phyloP scores from a whole-genome alignment of 768 basidiomycete genomes.

The Lyophyllum decastes region DNA sequence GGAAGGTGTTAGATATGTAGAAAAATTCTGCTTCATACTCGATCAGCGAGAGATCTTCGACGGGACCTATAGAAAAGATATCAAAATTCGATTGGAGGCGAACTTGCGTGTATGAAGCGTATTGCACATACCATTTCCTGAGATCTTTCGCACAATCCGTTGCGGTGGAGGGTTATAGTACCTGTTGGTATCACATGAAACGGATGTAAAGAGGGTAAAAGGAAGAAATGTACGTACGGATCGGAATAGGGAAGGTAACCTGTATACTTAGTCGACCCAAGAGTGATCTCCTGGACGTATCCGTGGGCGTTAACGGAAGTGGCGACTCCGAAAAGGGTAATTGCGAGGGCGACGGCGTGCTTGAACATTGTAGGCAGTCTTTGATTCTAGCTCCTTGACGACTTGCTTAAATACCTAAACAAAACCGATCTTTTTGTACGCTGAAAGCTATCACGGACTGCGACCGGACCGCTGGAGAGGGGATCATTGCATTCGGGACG shows the following conservation, averaged over 20 bases:
- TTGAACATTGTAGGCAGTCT: background rate
- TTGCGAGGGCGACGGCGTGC: constrained; percentile 6
- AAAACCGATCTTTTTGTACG: background rate
- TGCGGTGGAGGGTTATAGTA: constrained; percentile 33
- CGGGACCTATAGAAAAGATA: constrained; percentile 23
- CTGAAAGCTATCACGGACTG: background rate
- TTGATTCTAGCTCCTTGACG: background rate
- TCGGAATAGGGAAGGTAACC: constrained; percentile 40
- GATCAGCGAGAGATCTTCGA: constrained; percentile 37
- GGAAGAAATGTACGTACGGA: constrained; percentile 21
- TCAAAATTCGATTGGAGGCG: background rate
- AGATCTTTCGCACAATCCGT: constrained; percentile 38
- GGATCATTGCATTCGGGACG: background rate
- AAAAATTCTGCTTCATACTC: constrained; percentile 23
- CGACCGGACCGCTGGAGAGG: background rate
- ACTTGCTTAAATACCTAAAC: background rate
- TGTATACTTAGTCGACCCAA: constrained; percentile 33
- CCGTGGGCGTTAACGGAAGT: constrained; percentile 30
- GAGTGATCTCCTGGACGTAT: constrained; percentile 37
- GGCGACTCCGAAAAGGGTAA: constrained; percentile 14
- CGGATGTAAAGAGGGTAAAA: background rate
- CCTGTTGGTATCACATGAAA: constrained; percentile 5
- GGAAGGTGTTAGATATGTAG: background rate
- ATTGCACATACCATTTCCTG: constrained; percentile 28
- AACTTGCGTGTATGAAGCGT: background rate